These are phyloP conservation scores for Cryptosporidium meleagridis DNA, from an alignment of 169 alveolate genomes.

Conservation along the genomic window DNA sequence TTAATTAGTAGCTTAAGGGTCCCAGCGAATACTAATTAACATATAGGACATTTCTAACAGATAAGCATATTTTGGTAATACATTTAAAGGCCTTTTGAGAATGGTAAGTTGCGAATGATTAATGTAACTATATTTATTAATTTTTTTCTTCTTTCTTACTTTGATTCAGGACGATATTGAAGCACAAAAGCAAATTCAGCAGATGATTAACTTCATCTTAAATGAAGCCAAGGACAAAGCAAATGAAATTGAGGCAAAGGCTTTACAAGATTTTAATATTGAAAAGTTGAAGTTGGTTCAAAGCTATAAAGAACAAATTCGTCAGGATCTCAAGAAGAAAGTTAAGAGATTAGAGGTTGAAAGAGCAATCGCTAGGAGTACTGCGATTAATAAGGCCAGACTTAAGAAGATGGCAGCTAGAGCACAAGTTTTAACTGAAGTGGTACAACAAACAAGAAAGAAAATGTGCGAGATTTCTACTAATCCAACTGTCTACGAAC, in stretches of 20 bases:
- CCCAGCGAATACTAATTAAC: not conserved
- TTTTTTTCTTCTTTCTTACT: not conserved
- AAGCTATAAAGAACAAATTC: slow-evolving; percentile 89
- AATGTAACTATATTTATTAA: not conserved
- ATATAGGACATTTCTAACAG: not conserved
- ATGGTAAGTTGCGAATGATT: not conserved
- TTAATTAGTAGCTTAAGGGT: not conserved
- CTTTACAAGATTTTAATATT: slow-evolving; percentile 92
- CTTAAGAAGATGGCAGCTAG: slow-evolving; percentile 88
- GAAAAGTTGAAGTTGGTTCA: slow-evolving; percentile 91
- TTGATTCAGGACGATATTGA: slow-evolving; percentile 87
- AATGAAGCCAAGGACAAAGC: slow-evolving; percentile 95
- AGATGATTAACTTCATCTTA: slow-evolving; percentile 92
- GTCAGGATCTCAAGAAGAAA: slow-evolving; percentile 83
- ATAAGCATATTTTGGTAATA: not conserved
- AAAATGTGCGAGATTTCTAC: slow-evolving; percentile 79
- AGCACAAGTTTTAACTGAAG: slow-evolving; percentile 83
- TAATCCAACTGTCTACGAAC: slow-evolving; percentile 28
- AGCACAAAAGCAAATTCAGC: slow-evolving; percentile 92
- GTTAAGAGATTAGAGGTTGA: slow-evolving; percentile 73
- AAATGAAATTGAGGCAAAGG: slow-evolving; percentile 92
- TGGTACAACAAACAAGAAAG: slow-evolving; percentile 82
- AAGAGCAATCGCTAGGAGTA: slow-evolving; percentile 85
- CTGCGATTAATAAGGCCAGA: slow-evolving; percentile 89
- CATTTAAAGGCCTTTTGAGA: not conserved